Percentiles rank a stretch among this genome's conserved stretches.
Conservation (phyloP, 306 rosid genomes). For the Vachellia pachyceras region DNA sequence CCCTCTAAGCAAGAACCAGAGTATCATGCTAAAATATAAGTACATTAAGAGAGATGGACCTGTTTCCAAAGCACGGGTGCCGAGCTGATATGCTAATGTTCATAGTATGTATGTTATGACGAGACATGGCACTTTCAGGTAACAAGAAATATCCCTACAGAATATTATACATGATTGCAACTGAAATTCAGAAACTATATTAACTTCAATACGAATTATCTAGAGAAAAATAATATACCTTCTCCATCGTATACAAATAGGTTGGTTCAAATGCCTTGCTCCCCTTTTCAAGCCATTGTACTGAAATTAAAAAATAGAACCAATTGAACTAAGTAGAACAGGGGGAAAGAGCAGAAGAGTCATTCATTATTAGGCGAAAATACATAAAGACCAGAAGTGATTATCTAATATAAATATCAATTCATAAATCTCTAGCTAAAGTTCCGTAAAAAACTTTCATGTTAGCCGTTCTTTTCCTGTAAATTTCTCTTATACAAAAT, state of each 20-base stretch:
- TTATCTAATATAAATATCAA: background rate
- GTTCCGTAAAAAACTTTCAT: conserved; percentile 4
- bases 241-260: conserved; percentile 90
- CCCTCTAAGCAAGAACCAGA: conserved; percentile 32
- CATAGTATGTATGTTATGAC: conserved; percentile 80
- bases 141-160: conserved; percentile 90
- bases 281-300: conserved; percentile 85
- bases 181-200: conserved; percentile 25
- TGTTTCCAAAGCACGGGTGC: conserved; percentile 98
- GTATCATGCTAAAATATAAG: conserved; percentile 3
- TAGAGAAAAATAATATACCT: conserved; percentile 54
- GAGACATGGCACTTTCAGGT: conserved; percentile 91
- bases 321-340: conserved; percentile 27
- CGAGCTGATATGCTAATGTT: conserved; percentile 92
- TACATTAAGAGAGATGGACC: conserved; percentile 46
- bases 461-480: background rate
- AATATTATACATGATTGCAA: conserved; percentile 27
- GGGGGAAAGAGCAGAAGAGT: background rate
- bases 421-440: background rate
- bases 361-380: conserved; percentile 14
- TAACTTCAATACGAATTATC: conserved; percentile 18
- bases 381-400: conserved; percentile 15
- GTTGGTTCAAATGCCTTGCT: conserved; percentile 88
- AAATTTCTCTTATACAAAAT: background rate
- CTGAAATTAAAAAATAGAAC: conserved; percentile 57